Conservation (phyloP, 371 early-diverging fungal genomes). For the Mortierella sp. region DNA sequence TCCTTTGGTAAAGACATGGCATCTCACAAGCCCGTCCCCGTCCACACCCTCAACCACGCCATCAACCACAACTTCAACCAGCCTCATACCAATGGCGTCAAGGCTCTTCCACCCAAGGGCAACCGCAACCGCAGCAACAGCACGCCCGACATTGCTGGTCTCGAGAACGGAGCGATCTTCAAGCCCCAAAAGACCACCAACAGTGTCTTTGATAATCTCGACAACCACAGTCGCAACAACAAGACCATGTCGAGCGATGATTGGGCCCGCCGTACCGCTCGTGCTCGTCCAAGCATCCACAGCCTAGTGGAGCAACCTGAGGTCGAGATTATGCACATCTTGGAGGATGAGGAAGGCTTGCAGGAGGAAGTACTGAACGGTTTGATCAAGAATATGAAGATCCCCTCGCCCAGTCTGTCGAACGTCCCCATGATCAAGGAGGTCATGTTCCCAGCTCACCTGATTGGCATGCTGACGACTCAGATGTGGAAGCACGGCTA, state of each 20-base stretch:
- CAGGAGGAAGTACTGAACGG: constrained; percentile 92
- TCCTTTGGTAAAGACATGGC: constrained; percentile 43
- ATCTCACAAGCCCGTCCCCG: constrained; percentile 21
- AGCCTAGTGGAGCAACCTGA: constrained; percentile 59
- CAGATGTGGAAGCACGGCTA: constrained; percentile 93
- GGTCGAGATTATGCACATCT: constrained; percentile 53
- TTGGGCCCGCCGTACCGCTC: constrained; percentile 50
- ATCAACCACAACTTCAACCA: constrained; percentile 9
- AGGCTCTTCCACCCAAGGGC: constrained; percentile 21
- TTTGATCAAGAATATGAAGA: constrained; percentile 88
- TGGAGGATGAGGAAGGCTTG: constrained; percentile 74
- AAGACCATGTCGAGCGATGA: constrained; percentile 59
- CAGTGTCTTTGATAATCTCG: constrained; percentile 55
- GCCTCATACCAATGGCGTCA: neutral
- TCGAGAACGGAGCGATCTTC: constrained; percentile 47
- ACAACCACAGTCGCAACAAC: constrained; percentile 50
- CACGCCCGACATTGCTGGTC: constrained; percentile 50
- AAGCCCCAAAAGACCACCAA: constrained; percentile 55
- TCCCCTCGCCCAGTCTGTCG: constrained; percentile 90
- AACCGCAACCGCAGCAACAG: constrained; percentile 57
- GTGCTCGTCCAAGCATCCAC: constrained; percentile 55
- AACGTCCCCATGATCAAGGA: constrained; percentile 86
- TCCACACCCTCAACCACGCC: constrained; percentile 24
- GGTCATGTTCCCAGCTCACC: constrained; percentile 94
- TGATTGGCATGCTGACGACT: constrained; percentile 88